phyloP scores from a whole-genome alignment of 2,329 filamentous ascomycete genomes.

The Pyricularia grisea region DNA sequence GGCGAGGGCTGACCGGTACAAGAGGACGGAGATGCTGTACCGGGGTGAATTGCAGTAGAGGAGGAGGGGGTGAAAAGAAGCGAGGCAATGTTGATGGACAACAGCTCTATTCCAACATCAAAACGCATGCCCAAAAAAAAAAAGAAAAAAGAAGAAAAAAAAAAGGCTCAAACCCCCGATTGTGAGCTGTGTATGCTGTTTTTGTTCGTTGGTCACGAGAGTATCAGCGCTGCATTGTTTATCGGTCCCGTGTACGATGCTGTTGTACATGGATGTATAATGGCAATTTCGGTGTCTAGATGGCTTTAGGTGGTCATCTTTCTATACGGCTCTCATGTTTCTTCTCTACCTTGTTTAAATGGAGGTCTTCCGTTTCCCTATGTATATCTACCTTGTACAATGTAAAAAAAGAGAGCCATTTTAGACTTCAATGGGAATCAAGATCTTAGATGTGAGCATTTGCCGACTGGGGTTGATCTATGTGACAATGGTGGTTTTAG shows the following conservation, averaged over 20 bases:
- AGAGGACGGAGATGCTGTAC: conserved; percentile 42
- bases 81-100: neutral
- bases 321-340: neutral
- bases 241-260: neutral
- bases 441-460: neutral
- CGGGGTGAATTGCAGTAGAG: conserved; percentile 34
- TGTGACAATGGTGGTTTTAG: neutral
- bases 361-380: neutral
- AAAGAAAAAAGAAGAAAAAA: too few species aligned
- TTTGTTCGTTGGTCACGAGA: neutral
- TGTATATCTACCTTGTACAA: conserved; percentile 1
- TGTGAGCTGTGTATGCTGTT: neutral
- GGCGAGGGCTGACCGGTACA: conserved; percentile 45
- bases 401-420: neutral
- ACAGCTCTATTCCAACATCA: neutral
- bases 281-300: neutral
- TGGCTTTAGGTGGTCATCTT: neutral
- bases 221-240: neutral
- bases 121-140: neutral
- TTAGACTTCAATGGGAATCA: neutral
- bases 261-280: neutral
- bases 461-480: neutral
- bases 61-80: neutral
- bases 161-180: neutral
- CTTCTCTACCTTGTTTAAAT: neutral